A percentile compares a stretch with the other conserved stretches of the same genome.
These are phyloP conservation scores for Lipomyces spencermartinsiae DNA, from an alignment of 805 yeast genomes.

Conservation along the genomic window DNA sequence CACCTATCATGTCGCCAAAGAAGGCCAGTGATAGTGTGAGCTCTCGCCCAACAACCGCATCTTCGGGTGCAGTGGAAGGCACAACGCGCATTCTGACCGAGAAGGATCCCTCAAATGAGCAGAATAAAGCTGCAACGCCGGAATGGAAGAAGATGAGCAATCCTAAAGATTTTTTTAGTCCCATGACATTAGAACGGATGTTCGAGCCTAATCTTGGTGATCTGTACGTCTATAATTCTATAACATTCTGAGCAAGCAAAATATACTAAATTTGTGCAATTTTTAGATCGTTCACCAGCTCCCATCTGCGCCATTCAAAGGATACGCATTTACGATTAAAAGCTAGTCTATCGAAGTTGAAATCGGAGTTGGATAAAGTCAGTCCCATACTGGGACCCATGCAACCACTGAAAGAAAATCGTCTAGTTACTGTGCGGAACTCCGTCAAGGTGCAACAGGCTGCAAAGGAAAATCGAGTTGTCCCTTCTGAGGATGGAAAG, in stretches of 20 bases:
- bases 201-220: conserved; percentile 21
- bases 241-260: neutral
- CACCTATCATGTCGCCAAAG: conserved; percentile 19
- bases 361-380: conserved; percentile 28
- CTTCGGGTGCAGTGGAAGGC: conserved; percentile 19
- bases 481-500: neutral
- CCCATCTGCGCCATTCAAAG: conserved; percentile 12
- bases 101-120: neutral
- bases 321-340: conserved; percentile 12
- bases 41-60: conserved; percentile 11
- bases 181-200: conserved; percentile 36
- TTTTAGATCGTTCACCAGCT: conserved; percentile 10
- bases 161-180: conserved; percentile 35
- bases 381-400: conserved; percentile 26
- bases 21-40: conserved; percentile 9
- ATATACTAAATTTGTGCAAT: neutral
- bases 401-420: neutral
- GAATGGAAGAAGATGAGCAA: conserved; percentile 28
- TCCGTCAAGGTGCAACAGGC: neutral
- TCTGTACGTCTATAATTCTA: conserved; percentile 8
- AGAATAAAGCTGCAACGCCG: conserved; percentile 18
- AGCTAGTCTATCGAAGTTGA: conserved; percentile 19
- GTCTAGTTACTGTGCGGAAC: neutral
- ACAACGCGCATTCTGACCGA: conserved; percentile 30
- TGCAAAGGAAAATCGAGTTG: neutral